Evolutionary conservation across 2,329 filamentous ascomycete genomes (phyloP).

Genomic region (Pseudogymnoascus sp.): DNA sequence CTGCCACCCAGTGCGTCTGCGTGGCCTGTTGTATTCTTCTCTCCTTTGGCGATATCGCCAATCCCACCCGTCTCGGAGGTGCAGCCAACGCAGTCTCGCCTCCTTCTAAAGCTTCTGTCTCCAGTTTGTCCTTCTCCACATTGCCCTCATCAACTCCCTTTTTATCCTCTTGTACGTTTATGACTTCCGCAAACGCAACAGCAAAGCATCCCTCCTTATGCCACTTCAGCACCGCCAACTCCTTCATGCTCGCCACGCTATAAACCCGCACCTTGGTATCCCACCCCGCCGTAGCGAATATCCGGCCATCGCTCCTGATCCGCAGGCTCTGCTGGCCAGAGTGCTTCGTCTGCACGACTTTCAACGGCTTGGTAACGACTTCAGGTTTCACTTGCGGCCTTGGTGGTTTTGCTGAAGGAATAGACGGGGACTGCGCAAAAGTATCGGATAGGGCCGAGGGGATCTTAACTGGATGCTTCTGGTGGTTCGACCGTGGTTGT

Average conservation of each 20-base stretch:
- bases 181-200: slow-evolving; percentile 56
- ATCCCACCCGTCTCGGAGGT: slow-evolving; percentile 14
- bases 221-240: slow-evolving; percentile 90
- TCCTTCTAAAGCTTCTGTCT: not conserved
- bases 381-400: slow-evolving; percentile 11
- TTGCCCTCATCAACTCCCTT: slow-evolving; percentile 5
- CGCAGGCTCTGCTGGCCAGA: slow-evolving; percentile 76
- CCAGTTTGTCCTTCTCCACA: slow-evolving; percentile 7
- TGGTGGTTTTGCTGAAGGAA: not conserved
- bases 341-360: slow-evolving; percentile 68
- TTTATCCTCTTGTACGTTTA: slow-evolving; percentile 11
- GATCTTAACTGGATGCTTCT: not conserved
- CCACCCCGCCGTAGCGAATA: slow-evolving; percentile 91
- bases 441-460: not conserved
- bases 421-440: not conserved
- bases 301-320: slow-evolving; percentile 68
- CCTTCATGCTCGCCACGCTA: slow-evolving; percentile 67
- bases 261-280: slow-evolving; percentile 77
- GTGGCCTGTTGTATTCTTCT: slow-evolving; percentile 56
- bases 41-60: slow-evolving; percentile 48
- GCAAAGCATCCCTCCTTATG: slow-evolving; percentile 83
- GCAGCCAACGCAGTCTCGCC: not conserved
- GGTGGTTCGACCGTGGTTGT: not conserved
- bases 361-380: slow-evolving; percentile 38
- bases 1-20: slow-evolving; percentile 77